Evolutionary conservation across 1,284 basidiomycete genomes (phyloP).

Genomic region (Sporisorium iseilematis-ciliati): DNA sequence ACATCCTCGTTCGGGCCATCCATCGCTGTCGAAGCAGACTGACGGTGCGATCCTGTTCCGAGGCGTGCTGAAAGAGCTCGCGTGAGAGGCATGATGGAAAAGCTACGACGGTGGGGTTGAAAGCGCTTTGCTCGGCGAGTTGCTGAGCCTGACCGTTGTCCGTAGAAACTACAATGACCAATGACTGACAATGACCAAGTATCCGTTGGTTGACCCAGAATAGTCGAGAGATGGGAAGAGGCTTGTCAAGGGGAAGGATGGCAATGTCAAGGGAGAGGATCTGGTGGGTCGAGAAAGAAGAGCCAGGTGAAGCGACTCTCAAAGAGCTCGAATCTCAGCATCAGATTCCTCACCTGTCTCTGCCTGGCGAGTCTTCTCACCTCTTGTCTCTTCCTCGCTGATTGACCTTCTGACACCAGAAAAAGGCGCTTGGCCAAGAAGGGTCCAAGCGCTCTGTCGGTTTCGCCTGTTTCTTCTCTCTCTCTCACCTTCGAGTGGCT

Average conservation of each 20-base stretch:
- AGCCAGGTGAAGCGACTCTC: not conserved
- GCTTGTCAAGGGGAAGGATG: not conserved
- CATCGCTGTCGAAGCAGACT: conserved; percentile 5
- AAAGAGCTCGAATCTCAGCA: not conserved
- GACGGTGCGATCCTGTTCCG: conserved; percentile 24
- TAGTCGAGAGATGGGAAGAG: not conserved
- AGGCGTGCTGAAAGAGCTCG: conserved; percentile 41
- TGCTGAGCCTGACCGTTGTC: not conserved
- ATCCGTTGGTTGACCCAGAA: not conserved
- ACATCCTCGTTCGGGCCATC: conserved; percentile 21
- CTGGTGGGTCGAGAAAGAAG: conserved; percentile 1
- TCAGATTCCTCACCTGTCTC: not conserved
- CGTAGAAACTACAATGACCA: not conserved
- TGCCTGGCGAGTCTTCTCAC: no score
- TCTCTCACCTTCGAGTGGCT: not conserved
- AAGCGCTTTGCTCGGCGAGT: not conserved
- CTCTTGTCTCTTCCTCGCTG: not conserved
- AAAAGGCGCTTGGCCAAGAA: conserved; percentile 5
- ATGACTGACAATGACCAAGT: not conserved
- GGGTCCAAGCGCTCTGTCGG: conserved; percentile 12
- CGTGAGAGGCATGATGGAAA: conserved; percentile 40
- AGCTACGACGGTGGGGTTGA: not conserved
- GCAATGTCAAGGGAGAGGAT: not conserved
- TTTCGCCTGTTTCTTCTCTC: not conserved
- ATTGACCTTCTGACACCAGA: not conserved